Evolutionary conservation across 2,329 filamentous ascomycete genomes (phyloP).

Genomic region (Aspergillus sp.): DNA sequence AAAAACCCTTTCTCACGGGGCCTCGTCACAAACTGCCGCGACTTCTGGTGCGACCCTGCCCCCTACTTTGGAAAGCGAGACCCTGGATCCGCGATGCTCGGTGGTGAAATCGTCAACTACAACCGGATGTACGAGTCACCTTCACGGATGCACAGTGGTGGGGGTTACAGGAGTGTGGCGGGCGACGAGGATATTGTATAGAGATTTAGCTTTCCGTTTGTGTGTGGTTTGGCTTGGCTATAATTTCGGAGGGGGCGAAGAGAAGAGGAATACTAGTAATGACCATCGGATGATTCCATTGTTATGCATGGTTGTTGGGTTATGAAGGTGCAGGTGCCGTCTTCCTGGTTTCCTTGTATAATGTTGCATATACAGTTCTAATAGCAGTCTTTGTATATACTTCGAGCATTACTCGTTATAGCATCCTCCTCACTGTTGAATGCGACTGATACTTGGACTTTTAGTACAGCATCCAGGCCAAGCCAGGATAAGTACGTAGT

Average conservation of each 20-base stretch:
- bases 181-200: conserved; percentile 36
- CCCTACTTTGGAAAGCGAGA: conserved; percentile 77
- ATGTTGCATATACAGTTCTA: conserved; percentile 22
- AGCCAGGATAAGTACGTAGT: background rate
- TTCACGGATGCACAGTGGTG: conserved; percentile 60
- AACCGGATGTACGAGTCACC: conserved; percentile 88
- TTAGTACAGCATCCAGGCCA: background rate
- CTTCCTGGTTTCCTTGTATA: conserved; percentile 16
- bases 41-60: conserved; percentile 93
- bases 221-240: background rate
- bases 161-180: conserved; percentile 64
- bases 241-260: conserved; percentile 1
- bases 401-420: background rate
- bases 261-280: conserved; percentile 2
- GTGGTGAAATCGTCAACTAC: conserved; percentile 82
- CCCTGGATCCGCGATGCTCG: conserved; percentile 75
- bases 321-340: conserved; percentile 6
- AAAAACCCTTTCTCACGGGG: conserved; percentile 86
- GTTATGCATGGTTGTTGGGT: conserved; percentile 18
- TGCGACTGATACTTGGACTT: background rate
- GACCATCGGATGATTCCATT: conserved; percentile 19
- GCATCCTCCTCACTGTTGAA: background rate
- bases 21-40: conserved; percentile 84
- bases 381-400: conserved; percentile 10
- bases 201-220: background rate